Evolutionary conservation across 768 basidiomycete species (phyloP).

Genomic region (Macrolepiota dolichaula): DNA sequence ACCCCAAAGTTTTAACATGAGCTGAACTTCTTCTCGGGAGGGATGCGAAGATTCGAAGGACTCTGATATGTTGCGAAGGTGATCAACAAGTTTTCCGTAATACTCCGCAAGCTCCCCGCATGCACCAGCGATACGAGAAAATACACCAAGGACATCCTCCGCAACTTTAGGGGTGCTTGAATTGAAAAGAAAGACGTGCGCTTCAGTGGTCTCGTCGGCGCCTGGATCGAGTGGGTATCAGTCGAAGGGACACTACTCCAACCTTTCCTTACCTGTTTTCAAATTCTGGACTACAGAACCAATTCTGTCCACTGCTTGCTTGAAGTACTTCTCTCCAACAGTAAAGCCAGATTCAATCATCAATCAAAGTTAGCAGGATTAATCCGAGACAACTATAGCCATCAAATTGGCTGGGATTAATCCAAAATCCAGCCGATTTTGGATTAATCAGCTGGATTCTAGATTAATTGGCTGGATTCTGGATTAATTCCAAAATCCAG

Average conservation of each 20-base stretch:
- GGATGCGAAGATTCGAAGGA: neutral
- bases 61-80: neutral
- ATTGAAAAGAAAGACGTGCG: neutral
- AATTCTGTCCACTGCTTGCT: neutral
- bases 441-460: too few relatives aligned
- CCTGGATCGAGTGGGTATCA: neutral
- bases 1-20: neutral
- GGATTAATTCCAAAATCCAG: too few relatives aligned
- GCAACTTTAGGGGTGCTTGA: neutral
- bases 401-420: too few relatives aligned
- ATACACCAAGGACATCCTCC: neutral
- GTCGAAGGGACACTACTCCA: neutral
- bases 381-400: too few relatives aligned
- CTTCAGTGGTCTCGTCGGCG: neutral
- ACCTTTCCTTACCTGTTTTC: neutral
- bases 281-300: neutral
- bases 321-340: neutral
- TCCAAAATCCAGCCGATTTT: too few relatives aligned
- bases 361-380: too few relatives aligned
- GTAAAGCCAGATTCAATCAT: neutral
- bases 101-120: neutral
- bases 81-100: neutral
- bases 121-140: neutral
- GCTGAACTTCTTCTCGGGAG: neutral
- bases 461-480: too few relatives aligned